phyloP scores from a whole-genome alignment of 148 eudicot species.

The Camellia sinensis region DNA sequence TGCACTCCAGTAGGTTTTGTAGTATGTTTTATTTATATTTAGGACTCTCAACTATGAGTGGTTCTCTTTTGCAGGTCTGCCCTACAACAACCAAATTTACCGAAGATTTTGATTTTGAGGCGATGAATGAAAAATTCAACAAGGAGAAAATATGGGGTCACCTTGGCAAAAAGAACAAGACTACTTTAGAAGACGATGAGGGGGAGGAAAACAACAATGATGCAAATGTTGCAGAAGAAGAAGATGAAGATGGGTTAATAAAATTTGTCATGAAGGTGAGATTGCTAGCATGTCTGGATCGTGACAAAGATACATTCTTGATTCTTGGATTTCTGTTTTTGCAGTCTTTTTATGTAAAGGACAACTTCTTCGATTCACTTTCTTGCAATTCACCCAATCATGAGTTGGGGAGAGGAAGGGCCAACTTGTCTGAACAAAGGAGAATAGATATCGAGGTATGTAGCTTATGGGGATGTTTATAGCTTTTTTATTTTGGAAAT shows the following conservation, averaged over 20 bases:
- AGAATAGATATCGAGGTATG: conserved; percentile 62
- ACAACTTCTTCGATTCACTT: conserved; percentile 65
- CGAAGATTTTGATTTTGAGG: conserved; percentile 68
- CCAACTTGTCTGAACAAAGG: conserved; percentile 52
- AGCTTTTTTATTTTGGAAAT: too few relatives aligned
- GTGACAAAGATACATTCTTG: background rate
- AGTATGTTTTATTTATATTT: too few relatives aligned
- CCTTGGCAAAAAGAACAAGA: conserved; percentile 46
- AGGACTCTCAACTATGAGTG: background rate
- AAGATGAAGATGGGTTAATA: conserved; percentile 29
- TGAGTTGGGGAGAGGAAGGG: conserved; percentile 42
- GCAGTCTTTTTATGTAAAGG: conserved; percentile 68
- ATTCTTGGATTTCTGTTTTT: background rate
- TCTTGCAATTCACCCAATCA: conserved; percentile 49
- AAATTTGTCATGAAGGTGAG: conserved; percentile 31
- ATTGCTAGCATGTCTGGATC: background rate
- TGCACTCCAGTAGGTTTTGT: background rate
- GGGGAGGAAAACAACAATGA: conserved; percentile 5
- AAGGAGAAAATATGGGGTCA: conserved; percentile 74
- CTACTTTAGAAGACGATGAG: conserved; percentile 23
- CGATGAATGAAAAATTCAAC: conserved; percentile 71
- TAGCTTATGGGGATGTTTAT: too few relatives aligned
- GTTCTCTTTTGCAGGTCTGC: conserved; percentile 29
- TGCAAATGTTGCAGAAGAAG: conserved; percentile 16
- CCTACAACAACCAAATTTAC: conserved; percentile 35